Conservation (phyloP, 75 land plant species). For the Larix kaempferi region DNA sequence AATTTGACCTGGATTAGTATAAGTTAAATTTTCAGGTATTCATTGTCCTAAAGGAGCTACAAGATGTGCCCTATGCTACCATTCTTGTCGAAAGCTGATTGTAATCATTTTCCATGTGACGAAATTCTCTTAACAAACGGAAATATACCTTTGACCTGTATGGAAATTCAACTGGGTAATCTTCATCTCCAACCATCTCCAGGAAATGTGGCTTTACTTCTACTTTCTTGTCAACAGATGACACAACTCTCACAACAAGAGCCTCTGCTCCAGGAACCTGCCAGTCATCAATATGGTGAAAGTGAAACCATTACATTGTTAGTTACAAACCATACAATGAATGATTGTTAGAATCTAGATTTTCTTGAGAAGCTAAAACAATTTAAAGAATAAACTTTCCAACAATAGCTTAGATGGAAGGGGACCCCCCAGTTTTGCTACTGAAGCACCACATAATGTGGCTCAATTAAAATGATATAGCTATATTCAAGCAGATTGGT, state of each 20-base stretch:
- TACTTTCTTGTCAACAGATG: conserved; percentile 31
- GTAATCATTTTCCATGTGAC: too few species aligned
- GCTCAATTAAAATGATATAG: background rate
- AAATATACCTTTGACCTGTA: conserved; percentile 28
- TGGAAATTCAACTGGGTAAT: conserved; percentile 22
- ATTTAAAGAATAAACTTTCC: background rate
- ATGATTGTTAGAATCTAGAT: background rate
- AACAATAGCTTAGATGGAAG: background rate
- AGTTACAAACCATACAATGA: background rate
- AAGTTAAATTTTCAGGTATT: too few species aligned
- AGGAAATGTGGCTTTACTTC: conserved; percentile 20
- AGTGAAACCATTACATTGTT: background rate
- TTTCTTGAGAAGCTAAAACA: background rate
- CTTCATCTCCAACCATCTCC: conserved; percentile 22
- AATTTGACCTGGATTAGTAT: too few species aligned
- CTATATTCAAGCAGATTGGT: background rate
- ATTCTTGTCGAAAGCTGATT: too few species aligned
- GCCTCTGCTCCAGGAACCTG: conserved; percentile 34
- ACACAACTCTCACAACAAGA: conserved; percentile 29
- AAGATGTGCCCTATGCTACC: too few species aligned
- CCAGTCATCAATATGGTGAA: background rate
- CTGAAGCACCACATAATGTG: background rate
- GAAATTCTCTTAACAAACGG: too few species aligned
- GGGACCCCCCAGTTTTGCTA: background rate
- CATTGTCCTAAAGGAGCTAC: too few species aligned